A percentile compares a stretch with the other conserved stretches of the same genome.
phyloP scores from a whole-genome alignment of 2,329 filamentous ascomycete species.

The Periconia digitata region DNA sequence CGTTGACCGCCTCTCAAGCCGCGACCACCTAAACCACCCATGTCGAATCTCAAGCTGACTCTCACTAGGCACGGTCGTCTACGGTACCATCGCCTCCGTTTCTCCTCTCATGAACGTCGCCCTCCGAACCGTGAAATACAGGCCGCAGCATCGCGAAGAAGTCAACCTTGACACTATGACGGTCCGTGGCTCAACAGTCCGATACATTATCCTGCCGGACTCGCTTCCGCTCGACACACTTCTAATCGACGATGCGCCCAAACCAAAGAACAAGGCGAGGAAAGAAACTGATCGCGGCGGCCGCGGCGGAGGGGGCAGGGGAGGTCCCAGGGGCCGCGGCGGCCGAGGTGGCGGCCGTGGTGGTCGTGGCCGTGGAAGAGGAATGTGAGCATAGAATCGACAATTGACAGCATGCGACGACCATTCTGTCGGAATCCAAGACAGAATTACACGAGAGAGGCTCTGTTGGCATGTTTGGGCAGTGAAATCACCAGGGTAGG shows the following conservation, averaged over 20 bases:
- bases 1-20: slow-evolving; percentile 3
- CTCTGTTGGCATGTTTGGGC: slow-evolving; percentile 5
- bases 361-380: slow-evolving; percentile 46
- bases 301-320: slow-evolving; percentile 54
- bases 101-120: slow-evolving; percentile 99
- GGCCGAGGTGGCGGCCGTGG: slow-evolving; percentile 48
- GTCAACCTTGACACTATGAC: slow-evolving; percentile 93
- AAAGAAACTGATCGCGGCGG: slow-evolving; percentile 71
- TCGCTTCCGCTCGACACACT: slow-evolving; percentile 92
- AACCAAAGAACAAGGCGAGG: slow-evolving; percentile 99
- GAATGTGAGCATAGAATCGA: slow-evolving; percentile 15
- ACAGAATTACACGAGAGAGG: slow-evolving; percentile 3
- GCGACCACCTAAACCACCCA: not conserved
- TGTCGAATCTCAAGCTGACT: not conserved
- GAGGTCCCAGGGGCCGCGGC: slow-evolving; percentile 52
- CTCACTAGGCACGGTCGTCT: slow-evolving; percentile 79
- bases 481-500: slow-evolving; percentile 16
- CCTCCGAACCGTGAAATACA: slow-evolving; percentile 96
- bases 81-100: slow-evolving; percentile 95
- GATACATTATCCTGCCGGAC: slow-evolving; percentile 96
- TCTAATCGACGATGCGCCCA: slow-evolving; percentile 92
- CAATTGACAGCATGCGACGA: not conserved
- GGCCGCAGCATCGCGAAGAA: slow-evolving; percentile 80
- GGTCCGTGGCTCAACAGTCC: slow-evolving; percentile 91
- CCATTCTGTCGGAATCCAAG: not conserved